Conservation (phyloP, 176 grass and related monocot genomes). For the Paspalum vaginatum region DNA sequence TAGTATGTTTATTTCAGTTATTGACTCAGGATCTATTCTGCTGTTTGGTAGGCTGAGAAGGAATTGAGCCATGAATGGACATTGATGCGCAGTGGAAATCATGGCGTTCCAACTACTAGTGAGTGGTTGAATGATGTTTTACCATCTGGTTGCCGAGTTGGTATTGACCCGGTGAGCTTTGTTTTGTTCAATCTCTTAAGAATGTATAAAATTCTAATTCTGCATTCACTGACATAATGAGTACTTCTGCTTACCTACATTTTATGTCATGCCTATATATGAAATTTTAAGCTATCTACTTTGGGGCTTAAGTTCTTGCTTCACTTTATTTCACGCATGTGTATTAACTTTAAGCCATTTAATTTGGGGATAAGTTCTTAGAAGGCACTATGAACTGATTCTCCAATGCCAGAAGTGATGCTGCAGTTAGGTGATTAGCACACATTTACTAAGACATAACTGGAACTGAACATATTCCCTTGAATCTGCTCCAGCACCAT, state of each 20-base stretch:
- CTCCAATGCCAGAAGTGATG: slow-evolving; percentile 3
- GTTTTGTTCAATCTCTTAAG: slow-evolving; percentile 25
- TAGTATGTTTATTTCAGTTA: neutral
- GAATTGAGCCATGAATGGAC: slow-evolving; percentile 77
- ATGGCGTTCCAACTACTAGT: slow-evolving; percentile 75
- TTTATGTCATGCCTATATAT: slow-evolving; percentile 1
- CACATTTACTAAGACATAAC: neutral
- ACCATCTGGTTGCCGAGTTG: slow-evolving; percentile 75
- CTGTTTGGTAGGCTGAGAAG: slow-evolving; percentile 72
- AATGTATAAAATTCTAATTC: too few relatives aligned
- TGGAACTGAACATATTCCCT: neutral
- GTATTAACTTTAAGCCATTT: neutral
- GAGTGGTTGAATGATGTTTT: slow-evolving; percentile 97
- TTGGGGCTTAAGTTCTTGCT: neutral
- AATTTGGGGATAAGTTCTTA: neutral
- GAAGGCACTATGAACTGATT: neutral
- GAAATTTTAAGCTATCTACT: neutral
- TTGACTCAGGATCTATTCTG: neutral
- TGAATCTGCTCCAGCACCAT: neutral
- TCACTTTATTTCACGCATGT: neutral
- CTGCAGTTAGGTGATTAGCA: neutral
- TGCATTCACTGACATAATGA: too few relatives aligned
- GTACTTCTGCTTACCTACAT: slow-evolving; percentile 16
- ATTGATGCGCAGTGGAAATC: slow-evolving; percentile 86
- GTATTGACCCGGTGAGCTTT: slow-evolving; percentile 92